Base-by-base conservation (phyloP, 2,329 filamentous ascomycete genomes). In the Aspergillus melleus region DNA sequence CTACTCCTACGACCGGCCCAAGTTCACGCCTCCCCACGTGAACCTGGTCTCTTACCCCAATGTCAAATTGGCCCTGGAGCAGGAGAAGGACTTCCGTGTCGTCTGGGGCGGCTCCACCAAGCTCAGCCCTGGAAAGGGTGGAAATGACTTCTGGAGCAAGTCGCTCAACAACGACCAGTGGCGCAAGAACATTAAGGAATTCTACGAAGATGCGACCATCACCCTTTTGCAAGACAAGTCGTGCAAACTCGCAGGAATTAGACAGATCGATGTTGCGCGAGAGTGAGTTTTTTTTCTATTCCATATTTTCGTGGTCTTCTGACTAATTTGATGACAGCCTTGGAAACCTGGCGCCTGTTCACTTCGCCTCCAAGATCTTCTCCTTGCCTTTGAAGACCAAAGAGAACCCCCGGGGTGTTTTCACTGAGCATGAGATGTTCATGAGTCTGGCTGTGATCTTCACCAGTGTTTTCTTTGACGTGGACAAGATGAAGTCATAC, bases 1-100 rank as follows among this genome's bases (percentile, higher is more conserved):
- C 29, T 96, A 93, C 76, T 86, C 84, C 72, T 95, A 87, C 68
- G 83, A 86, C 5, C 83, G 84, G 2, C 90, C 91, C 0, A 69
- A 74, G 0, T 80, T 76, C 60, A 80, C 79, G 2, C 77, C 82
- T 0, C 78, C 81, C 1, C 78, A 80, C 1, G 77, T 88, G 24
- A 80, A 86, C 60, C 77, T 91, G 61, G 80, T 80, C 2, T 88
- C 88, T 1, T 87, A 88, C 70, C 79, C 80, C 14, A 86, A 82
- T 0, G 87, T 85, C 30, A 84, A 85, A 70, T 76, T 86, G 52
- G 79, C 93, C 26, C 78, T 92, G 14, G 80, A 84, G 12, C 83
- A 88, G 63, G 78, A 82, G 54, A 75, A 82, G 14, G 83, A 83
- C 53, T 94, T 89, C 82, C 85, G 82, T 6, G 81, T 88, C 0